These are phyloP conservation scores for Saksenaea vasiformis DNA, from an alignment of 371 early-diverging fungal species.

Conservation along the genomic window DNA sequence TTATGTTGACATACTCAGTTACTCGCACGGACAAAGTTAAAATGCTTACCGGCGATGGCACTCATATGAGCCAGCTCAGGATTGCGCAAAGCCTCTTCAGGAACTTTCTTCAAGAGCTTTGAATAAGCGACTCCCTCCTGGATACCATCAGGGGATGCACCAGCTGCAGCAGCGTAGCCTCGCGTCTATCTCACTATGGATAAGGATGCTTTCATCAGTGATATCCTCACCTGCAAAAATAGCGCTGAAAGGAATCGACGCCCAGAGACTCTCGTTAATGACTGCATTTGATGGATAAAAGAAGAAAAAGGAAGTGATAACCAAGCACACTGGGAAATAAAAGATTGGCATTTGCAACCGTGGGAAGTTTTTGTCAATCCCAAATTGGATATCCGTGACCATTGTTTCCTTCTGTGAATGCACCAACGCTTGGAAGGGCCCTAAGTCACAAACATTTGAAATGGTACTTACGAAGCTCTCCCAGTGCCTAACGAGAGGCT, in stretches of 20 bases:
- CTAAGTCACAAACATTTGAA: too few relatives aligned
- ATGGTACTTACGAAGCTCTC: too few relatives aligned
- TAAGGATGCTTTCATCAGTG: not conserved
- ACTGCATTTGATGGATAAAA: not conserved
- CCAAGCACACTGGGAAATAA: too few relatives aligned
- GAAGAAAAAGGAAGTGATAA: not conserved
- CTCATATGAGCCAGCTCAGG: constrained; percentile 70
- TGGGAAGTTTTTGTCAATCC: too few relatives aligned
- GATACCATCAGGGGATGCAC: constrained; percentile 79
- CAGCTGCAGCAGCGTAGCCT: constrained; percentile 35
- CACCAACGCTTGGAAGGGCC: too few relatives aligned
- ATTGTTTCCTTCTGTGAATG: too few relatives aligned
- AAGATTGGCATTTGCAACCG: too few relatives aligned
- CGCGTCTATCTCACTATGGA: not conserved
- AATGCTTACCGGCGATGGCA: constrained; percentile 54
- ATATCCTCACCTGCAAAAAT: not conserved
- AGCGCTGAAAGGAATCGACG: not conserved
- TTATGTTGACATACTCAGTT: not conserved
- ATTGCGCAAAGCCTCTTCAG: constrained; percentile 74
- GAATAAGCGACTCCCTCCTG: constrained; percentile 79
- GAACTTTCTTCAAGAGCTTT: constrained; percentile 67
- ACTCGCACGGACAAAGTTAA: not conserved
- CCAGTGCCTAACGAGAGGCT: too few relatives aligned
- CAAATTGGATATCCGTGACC: too few relatives aligned
- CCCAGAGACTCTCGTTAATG: not conserved